Evolutionary conservation across 108 stramenopile genomes (phyloP), one percentile per base, ranked within the genome.

Genomic region (Craspedostauros australis): DNA sequence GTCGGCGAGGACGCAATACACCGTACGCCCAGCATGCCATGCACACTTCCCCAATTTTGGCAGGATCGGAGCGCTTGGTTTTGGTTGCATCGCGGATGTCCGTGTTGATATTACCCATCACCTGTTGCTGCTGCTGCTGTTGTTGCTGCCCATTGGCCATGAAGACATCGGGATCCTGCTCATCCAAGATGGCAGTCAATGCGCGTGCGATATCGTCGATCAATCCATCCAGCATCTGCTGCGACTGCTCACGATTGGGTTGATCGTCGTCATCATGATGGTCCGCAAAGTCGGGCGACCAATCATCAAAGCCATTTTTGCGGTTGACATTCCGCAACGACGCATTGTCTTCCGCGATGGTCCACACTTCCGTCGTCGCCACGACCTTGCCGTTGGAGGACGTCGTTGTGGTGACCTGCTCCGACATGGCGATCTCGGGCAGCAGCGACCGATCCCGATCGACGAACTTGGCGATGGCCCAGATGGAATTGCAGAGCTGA

Each of bases 11-110:
- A 39, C 60, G 50, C 0, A 77, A 41, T 26, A 70, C 46, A 29
- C 80, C 88, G 57, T 74, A 86, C 6, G 88, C 88, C 88, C 88
- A 89, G 19, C 71, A 50, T 5, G 77, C 62, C 88, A 89, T 89
- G 48, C 70, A 65, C 4, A 89, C 64, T 58, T 89, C 88, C 30
- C 83, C 88, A 2, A 72, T 43, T 46, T 75, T 70, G 2, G 7
- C 38, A 4, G 16, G 5, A 8, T 9, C 14, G n/a, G n/a, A n/a
- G n/a, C n/a, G n/a, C n/a, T n/a, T n/a, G n/a, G n/a, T n/a, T n/a
- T n/a, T n/a, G n/a, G n/a, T n/a, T n/a, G n/a, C n/a, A n/a, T n/a
- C n/a, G n/a, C n/a, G n/a, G n/a, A n/a, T n/a, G n/a, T n/a, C n/a
- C n/a, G n/a, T n/a, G n/a, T n/a, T n/a, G n/a, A n/a, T n/a, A n/a